Conservation (phyloP, 495 filamentous ascomycete genomes). For the Clavariopsis aquatica region DNA sequence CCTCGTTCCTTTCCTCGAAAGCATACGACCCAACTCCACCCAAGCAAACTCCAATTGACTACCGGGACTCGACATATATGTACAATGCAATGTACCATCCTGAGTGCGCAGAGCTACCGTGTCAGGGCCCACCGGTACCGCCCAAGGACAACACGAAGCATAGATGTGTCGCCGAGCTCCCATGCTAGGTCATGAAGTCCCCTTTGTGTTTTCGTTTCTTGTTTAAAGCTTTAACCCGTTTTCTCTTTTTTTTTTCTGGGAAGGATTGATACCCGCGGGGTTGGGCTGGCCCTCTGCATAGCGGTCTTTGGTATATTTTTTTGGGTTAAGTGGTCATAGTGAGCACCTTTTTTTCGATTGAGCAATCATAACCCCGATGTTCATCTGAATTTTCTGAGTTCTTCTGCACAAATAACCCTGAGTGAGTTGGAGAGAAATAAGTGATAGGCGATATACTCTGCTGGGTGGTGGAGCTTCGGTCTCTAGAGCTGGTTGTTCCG, state of each 20-base stretch:
- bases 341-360: neutral
- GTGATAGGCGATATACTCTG: neutral
- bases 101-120: slow-evolving; percentile 6
- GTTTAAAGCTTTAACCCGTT: neutral
- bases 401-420: neutral
- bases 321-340: neutral
- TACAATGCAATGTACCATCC: neutral
- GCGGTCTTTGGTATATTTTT: neutral
- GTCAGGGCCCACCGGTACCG: slow-evolving; percentile 11
- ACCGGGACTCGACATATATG: neutral
- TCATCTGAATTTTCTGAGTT: neutral
- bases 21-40: too few species aligned
- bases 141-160: slow-evolving; percentile 22
- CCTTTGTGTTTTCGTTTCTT: slow-evolving; percentile 4
- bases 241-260: neutral
- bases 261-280: slow-evolving; percentile 5
- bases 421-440: neutral
- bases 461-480: neutral
- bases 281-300: slow-evolving; percentile 2
- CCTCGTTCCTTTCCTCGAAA: too few species aligned
- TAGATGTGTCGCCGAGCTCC: slow-evolving; percentile 25
- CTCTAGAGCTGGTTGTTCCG: neutral
- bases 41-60: too few species aligned
- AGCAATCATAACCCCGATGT: neutral
- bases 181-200: slow-evolving; percentile 2